phyloP scores from a whole-genome alignment of 768 basidiomycete genomes.

The Suillus variegatus region DNA sequence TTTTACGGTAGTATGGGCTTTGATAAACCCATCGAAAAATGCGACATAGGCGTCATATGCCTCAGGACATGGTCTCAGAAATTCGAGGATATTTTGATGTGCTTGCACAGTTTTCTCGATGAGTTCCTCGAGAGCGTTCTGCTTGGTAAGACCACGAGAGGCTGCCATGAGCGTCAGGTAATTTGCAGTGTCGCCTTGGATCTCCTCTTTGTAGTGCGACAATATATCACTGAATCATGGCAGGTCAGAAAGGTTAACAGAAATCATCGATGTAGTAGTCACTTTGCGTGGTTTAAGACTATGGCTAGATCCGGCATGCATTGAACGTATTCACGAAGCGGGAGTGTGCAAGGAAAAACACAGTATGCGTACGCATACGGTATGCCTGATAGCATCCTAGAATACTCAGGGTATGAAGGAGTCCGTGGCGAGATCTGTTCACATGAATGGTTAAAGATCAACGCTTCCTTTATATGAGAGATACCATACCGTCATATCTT shows the following conservation, averaged over 20 bases:
- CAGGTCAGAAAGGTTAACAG: not conserved
- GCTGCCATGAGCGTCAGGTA: conserved; percentile 31
- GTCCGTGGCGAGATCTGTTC: conserved; percentile 22
- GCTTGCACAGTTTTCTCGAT: conserved; percentile 23
- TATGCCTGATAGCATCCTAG: conserved; percentile 33
- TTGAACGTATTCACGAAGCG: conserved; percentile 36
- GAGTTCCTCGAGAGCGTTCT: conserved; percentile 23
- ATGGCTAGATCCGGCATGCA: conserved; percentile 38
- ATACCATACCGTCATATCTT: conserved; percentile 26
- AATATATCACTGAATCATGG: conserved; percentile 29
- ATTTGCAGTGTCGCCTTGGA: conserved; percentile 32
- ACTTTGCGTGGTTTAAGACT: conserved; percentile 41
- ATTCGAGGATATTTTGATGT: conserved; percentile 20
- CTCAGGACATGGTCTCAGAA: conserved; percentile 13
- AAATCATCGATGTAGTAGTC: conserved; percentile 12
- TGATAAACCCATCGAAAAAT: conserved; percentile 16
- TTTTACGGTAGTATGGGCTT: conserved; percentile 17
- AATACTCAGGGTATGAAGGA: conserved; percentile 27
- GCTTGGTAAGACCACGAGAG: conserved; percentile 21
- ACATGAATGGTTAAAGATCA: not conserved
- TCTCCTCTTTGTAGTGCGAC: conserved; percentile 38
- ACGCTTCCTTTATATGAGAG: not conserved
- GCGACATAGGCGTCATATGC: conserved; percentile 10
- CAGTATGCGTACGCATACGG: conserved; percentile 37
- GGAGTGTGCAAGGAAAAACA: conserved; percentile 35